Evolutionary conservation across 352 stramenopile genomes (phyloP), one percentile per base, ranked within the genome.

Genomic region (Plasmopara viticola): DNA sequence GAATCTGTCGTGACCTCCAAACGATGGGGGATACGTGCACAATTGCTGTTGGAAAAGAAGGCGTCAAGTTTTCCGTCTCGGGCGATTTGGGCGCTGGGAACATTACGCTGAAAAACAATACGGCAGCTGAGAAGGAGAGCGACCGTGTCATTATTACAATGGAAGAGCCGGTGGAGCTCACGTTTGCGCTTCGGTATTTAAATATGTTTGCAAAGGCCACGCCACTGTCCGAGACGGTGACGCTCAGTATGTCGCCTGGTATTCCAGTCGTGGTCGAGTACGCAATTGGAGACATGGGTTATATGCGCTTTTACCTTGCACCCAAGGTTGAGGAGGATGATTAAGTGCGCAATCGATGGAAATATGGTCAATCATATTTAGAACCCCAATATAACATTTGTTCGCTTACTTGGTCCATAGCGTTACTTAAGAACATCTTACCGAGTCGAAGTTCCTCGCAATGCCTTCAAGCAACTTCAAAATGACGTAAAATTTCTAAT

Each of bases 171-270:
- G 96, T 99, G 30, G 95, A 98, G 74, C 85, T 99, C 44, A 98
- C 90, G 56, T 99, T 99, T 72, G 97, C 97, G 40, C 79, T 99
- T 42, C 91, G 96, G 49, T 99, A 99, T 86, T 86, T 99, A 69
- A 98, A 98, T 78, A 97, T 98, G 74, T 99, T 99, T 68, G 98
- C 96, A 48, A 99, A 99, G 84, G 97, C 96, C 33, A 99, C 96
- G 46, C 88, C 86, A 31, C 81, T 99, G 53, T 95, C 85, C 42
- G 71, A 89, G 38, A 95, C 72, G 35, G 97, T 99, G 46, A 97
- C 96, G 67, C 80, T 99, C 41, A 97, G 82, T 58, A 98, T 99
- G 92, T 98, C 87, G 40, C 94, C 95, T 7, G 96, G 98, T 40
- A 96, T 99, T 46, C 97, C 97, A 2, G 80, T 99, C 31, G 94